phyloP scores from a whole-genome alignment of 306 rosid species.

The Glycine tomentella region DNA sequence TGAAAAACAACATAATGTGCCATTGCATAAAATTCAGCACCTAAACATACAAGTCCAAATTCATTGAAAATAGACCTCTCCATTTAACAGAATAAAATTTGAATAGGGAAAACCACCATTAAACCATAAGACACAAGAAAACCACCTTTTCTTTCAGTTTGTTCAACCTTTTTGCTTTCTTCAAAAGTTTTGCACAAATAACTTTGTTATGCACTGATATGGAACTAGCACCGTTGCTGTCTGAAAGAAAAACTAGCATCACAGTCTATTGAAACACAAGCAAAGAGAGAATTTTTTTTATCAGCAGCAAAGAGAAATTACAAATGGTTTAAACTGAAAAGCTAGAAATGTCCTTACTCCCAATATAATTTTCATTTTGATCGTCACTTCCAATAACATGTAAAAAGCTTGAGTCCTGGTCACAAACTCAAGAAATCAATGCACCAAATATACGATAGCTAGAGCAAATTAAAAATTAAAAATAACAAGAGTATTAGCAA shows the following conservation, averaged over 20 bases:
- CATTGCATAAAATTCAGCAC: conserved; percentile 6
- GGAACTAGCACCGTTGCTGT: conserved; percentile 50
- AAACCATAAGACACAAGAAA: conserved; percentile 24
- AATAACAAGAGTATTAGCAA: conserved; percentile 18
- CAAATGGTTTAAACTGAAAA: conserved; percentile 20
- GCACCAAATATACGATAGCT: conserved; percentile 25
- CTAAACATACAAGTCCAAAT: conserved; percentile 26
- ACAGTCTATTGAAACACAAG: conserved; percentile 21
- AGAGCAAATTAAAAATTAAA: conserved; percentile 18
- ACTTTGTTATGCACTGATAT: conserved; percentile 64
- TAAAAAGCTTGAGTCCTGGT: conserved; percentile 63
- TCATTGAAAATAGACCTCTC: conserved; percentile 16
- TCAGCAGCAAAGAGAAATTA: no score
- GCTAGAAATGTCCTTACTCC: conserved; percentile 54
- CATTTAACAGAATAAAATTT: conserved; percentile 1
- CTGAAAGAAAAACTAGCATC: conserved; percentile 54
- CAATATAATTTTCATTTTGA: conserved; percentile 55
- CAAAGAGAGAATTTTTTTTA: neutral
- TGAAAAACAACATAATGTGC: neutral
- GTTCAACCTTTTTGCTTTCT: conserved; percentile 65
- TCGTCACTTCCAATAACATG: conserved; percentile 47
- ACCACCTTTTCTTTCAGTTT: conserved; percentile 80
- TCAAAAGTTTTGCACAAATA: conserved; percentile 59
- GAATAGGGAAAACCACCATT: conserved; percentile 25
- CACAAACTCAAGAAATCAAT: conserved; percentile 42